A percentile compares a stretch with the other conserved stretches of the same genome.
These are phyloP conservation scores for Fonsecaea pugnacius DNA, from an alignment of 2,329 filamentous ascomycete species.

Conservation along the genomic window DNA sequence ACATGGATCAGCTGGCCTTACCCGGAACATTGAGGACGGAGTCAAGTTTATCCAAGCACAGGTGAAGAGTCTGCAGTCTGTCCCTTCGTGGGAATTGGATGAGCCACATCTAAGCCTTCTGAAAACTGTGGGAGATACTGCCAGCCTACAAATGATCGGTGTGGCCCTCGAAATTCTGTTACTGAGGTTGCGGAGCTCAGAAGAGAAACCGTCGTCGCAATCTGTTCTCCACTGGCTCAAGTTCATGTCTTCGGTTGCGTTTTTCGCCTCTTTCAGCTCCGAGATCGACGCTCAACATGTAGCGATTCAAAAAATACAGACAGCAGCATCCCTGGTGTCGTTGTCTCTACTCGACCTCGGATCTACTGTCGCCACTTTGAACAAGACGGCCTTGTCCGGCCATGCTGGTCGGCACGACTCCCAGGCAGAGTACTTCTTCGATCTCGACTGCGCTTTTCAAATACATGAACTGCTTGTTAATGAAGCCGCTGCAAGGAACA, in stretches of 20 bases:
- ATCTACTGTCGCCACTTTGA: constrained; percentile 26
- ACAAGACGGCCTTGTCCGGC: constrained; percentile 18
- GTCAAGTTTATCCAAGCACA: constrained; percentile 44
- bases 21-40: constrained; percentile 34
- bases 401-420: constrained; percentile 19
- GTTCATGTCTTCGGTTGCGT: constrained; percentile 60
- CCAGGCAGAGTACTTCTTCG: constrained; percentile 55
- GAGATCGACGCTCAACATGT: constrained; percentile 22
- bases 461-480: constrained; percentile 73
- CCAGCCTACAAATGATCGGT: constrained; percentile 24
- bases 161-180: constrained; percentile 27
- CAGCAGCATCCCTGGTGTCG: constrained; percentile 21
- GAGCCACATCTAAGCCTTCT: constrained; percentile 11
- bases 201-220: constrained; percentile 49
- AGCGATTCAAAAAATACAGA: constrained; percentile 29
- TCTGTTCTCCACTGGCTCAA: constrained; percentile 73
- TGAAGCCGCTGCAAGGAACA: constrained; percentile 61
- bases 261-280: constrained; percentile 31
- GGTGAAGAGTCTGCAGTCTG: constrained; percentile 42
- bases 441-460: constrained; percentile 69
- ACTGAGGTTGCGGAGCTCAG: constrained; percentile 18
- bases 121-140: constrained; percentile 22
- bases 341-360: constrained; percentile 29
- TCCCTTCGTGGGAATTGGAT: constrained; percentile 37
- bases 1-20: neutral